Evolutionary conservation across 2,329 filamentous ascomycete species (phyloP).

Genomic region (Mycosphaerella arachidis): DNA sequence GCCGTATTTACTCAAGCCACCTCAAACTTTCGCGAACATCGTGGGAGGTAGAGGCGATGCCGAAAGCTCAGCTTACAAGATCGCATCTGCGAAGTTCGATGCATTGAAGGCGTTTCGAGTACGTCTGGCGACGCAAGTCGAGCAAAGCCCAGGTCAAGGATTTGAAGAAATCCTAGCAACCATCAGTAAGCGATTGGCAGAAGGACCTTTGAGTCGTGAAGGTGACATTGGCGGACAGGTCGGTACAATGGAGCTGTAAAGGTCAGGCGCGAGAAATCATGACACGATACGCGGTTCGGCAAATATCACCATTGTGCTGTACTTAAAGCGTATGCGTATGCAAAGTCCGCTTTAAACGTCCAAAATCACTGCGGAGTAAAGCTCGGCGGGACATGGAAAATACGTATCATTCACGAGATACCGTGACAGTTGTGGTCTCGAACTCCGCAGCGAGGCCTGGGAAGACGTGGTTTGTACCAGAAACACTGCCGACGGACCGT

Average conservation of each 20-base stretch:
- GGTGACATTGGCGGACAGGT: conserved; percentile 43
- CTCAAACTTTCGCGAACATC: conserved; percentile 54
- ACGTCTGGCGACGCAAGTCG: conserved; percentile 38
- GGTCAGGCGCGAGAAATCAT: not conserved
- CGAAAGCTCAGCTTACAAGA: conserved; percentile 54
- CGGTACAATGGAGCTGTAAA: conserved; percentile 42
- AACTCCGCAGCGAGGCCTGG: too few species aligned
- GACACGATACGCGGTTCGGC: too few species aligned
- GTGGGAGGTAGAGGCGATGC: conserved; percentile 54
- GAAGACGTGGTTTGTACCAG: too few species aligned
- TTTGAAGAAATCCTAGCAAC: conserved; percentile 40
- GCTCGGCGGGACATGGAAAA: too few species aligned
- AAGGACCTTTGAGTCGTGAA: conserved; percentile 40
- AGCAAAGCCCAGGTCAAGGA: conserved; percentile 28
- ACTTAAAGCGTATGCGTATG: too few species aligned
- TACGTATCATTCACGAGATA: too few species aligned
- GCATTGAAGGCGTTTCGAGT: conserved; percentile 48
- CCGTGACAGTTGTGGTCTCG: too few species aligned
- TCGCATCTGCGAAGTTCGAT: conserved; percentile 56
- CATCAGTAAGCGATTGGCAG: conserved; percentile 38
- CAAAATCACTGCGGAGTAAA: too few species aligned
- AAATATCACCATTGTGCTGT: too few species aligned
- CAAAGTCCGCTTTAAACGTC: too few species aligned
- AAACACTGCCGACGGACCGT: too few species aligned
- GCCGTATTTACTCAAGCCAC: conserved; percentile 54